Evolutionary conservation across 2,329 filamentous ascomycete genomes (phyloP).

Genomic region (Penicillium sp.): DNA sequence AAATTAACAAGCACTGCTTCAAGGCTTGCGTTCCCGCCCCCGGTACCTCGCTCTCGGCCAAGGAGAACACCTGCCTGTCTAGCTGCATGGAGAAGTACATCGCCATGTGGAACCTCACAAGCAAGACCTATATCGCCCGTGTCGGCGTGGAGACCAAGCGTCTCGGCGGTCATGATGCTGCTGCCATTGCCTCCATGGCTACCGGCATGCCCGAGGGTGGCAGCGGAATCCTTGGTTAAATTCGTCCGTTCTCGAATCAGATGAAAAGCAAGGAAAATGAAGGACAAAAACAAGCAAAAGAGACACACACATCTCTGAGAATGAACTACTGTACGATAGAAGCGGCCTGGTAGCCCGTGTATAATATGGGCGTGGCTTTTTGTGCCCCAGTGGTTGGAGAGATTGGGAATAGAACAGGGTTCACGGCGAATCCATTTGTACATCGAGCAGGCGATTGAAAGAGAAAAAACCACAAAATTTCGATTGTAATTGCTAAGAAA

Average conservation of each 20-base stretch:
- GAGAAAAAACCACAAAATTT: slow-evolving; percentile 15
- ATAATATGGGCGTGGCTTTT: slow-evolving; percentile 23
- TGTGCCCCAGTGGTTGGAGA: slow-evolving; percentile 8
- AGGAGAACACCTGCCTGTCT: slow-evolving; percentile 69
- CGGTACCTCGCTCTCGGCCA: slow-evolving; percentile 62
- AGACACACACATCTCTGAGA: slow-evolving; percentile 11
- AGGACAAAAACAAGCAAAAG: slow-evolving; percentile 9
- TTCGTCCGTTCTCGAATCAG: neutral
- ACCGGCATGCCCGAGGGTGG: slow-evolving; percentile 13
- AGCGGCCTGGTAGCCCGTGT: slow-evolving; percentile 23
- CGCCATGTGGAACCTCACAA: slow-evolving; percentile 72
- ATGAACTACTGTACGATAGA: slow-evolving; percentile 23
- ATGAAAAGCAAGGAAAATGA: slow-evolving; percentile 1
- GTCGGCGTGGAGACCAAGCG: slow-evolving; percentile 58
- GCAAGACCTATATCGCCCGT: slow-evolving; percentile 62
- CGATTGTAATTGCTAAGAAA: slow-evolving; percentile 24
- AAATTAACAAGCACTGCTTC: slow-evolving; percentile 80
- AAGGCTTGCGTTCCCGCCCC: slow-evolving; percentile 70
- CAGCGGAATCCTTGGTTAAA: slow-evolving; percentile 8
- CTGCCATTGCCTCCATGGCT: slow-evolving; percentile 18
- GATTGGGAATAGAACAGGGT: slow-evolving; percentile 10
- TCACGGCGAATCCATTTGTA: slow-evolving; percentile 11
- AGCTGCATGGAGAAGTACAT: slow-evolving; percentile 86
- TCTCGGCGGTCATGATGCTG: slow-evolving; percentile 27
- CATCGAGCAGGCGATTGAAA: slow-evolving; percentile 14